A percentile compares a stretch with the other conserved stretches of the same genome.
phyloP scores from a whole-genome alignment of 805 yeast genomes.

The Wickerhamiella slavikovae region DNA sequence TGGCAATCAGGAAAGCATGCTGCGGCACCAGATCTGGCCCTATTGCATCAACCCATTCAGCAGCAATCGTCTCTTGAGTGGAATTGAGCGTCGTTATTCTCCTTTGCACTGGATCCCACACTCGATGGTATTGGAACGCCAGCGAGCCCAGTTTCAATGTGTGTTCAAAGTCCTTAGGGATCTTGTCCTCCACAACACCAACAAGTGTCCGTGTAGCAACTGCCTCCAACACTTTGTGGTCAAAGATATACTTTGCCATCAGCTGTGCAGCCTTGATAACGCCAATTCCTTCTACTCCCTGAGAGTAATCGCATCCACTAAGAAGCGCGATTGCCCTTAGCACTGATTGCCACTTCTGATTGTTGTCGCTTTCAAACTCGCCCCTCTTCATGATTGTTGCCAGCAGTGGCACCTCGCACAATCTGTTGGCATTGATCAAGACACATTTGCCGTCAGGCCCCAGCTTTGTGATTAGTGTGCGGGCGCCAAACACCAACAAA shows the following conservation, averaged over 20 bases:
- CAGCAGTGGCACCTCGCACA: conserved; percentile 16
- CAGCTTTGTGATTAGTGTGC: conserved; percentile 54
- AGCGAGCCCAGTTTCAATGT: conserved; percentile 47
- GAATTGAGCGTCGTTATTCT: no score
- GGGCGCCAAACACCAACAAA: conserved; percentile 71
- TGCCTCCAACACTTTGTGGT: no score
- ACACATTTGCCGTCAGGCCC: conserved; percentile 50
- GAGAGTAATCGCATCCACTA: conserved; percentile 93
- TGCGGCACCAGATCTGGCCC: conserved; percentile 23
- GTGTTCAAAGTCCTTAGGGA: conserved; percentile 24
- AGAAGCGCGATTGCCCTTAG: conserved; percentile 60
- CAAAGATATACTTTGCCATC: conserved; percentile 28
- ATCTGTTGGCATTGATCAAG: conserved; percentile 39
- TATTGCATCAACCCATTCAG: conserved; percentile 17
- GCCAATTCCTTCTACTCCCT: conserved; percentile 69
- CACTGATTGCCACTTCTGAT: conserved; percentile 22
- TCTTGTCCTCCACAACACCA: no score
- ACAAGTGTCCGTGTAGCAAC: no score
- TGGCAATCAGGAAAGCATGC: conserved; percentile 35
- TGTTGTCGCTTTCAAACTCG: conserved; percentile 19
- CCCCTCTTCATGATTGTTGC: no score
- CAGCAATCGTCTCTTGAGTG: no score
- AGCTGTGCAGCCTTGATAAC: conserved; percentile 49
- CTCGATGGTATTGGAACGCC: conserved; percentile 74
- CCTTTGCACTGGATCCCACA: conserved; percentile 42